phyloP scores from a whole-genome alignment of 768 basidiomycete species.

The Russula dissimulans region DNA sequence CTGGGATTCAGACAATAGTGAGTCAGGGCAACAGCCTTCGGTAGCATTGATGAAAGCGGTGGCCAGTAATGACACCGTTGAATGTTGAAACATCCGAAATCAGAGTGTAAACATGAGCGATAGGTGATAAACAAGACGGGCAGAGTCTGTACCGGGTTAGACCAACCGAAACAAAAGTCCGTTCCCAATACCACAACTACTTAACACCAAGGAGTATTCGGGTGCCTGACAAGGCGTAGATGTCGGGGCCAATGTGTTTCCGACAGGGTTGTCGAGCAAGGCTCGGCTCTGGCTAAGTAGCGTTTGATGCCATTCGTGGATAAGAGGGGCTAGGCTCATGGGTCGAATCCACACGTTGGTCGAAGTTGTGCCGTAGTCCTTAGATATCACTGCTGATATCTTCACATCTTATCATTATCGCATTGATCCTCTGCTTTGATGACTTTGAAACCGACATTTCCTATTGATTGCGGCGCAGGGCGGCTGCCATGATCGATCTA shows the following conservation, averaged over 20 bases:
- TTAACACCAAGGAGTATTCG: not conserved
- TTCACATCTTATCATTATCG: not conserved
- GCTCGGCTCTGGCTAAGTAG: not conserved
- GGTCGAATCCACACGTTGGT: too few species aligned
- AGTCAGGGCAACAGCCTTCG: not conserved
- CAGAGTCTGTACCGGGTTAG: not conserved
- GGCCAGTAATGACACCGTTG: not conserved
- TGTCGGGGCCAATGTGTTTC: not conserved
- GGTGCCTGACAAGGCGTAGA: not conserved
- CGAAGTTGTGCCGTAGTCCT: not conserved
- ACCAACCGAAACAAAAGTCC: too few species aligned
- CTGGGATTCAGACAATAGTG: not conserved
- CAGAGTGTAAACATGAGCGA: not conserved
- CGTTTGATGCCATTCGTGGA: not conserved
- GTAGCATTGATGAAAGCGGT: not conserved
- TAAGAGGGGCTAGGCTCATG: too few species aligned
- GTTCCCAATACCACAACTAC: not conserved
- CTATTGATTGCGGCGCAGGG: not conserved
- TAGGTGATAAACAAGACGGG: not conserved
- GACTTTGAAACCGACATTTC: not conserved
- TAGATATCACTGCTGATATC: not conserved
- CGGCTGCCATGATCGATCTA: not conserved
- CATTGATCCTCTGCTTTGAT: not conserved
- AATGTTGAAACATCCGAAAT: not conserved
- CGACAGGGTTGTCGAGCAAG: not conserved